A percentile compares a stretch with the other conserved stretches of the same genome.
Conservation (phyloP, 1,284 basidiomycete species). For the Trichosporon coremiiforme region DNA sequence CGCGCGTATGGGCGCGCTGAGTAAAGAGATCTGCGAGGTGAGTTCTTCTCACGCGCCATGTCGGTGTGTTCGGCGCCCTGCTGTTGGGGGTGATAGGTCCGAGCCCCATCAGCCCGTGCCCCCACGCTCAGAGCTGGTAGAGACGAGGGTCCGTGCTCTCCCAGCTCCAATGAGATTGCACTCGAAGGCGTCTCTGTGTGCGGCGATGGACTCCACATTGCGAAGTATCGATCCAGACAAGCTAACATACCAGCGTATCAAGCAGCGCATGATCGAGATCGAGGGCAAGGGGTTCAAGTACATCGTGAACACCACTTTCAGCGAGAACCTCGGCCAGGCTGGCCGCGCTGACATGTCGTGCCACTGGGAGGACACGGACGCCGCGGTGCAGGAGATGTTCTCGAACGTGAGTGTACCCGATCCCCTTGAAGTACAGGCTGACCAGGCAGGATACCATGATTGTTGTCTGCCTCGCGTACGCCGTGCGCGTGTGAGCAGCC, state of each 20-base stretch:
- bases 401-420: slow-evolving; percentile 43
- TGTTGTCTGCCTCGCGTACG: slow-evolving; percentile 50
- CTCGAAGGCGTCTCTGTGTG: too few relatives aligned
- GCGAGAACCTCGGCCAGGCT: slow-evolving; percentile 53
- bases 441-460: slow-evolving; percentile 47
- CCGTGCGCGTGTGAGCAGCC: slow-evolving; percentile 36
- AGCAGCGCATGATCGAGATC: slow-evolving; percentile 50
- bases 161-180: too few relatives aligned
- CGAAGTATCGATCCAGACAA: neutral
- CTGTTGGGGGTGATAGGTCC: too few relatives aligned
- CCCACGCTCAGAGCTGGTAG: neutral
- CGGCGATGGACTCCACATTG: neutral
- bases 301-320: slow-evolving; percentile 45
- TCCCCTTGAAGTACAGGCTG: neutral
- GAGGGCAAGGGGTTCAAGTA: slow-evolving; percentile 53
- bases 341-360: slow-evolving; percentile 54
- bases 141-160: neutral
- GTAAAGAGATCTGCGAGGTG: slow-evolving; percentile 52
- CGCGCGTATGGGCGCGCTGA: slow-evolving; percentile 37
- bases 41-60: slow-evolving; percentile 19
- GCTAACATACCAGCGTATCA: slow-evolving; percentile 40
- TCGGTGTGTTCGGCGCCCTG: neutral
- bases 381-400: slow-evolving; percentile 51
- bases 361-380: slow-evolving; percentile 55
- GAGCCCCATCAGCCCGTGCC: neutral